Evolutionary conservation across 805 yeast species (phyloP).

Genomic region (Candida fluviatilis): DNA sequence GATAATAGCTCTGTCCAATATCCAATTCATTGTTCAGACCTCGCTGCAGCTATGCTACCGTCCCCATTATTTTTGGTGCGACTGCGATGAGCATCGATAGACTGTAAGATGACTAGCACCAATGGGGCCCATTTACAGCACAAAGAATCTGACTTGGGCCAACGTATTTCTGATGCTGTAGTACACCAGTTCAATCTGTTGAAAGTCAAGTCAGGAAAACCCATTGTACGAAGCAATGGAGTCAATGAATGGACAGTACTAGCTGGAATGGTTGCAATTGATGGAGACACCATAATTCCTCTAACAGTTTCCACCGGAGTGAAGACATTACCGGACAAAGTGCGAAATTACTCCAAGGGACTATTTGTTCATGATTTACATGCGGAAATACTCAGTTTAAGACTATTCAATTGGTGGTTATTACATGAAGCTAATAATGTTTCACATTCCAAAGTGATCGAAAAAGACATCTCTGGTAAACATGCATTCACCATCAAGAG

Average conservation of each 20-base stretch:
- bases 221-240: slow-evolving; percentile 58
- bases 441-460: slow-evolving; percentile 8
- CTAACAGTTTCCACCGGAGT: slow-evolving; percentile 75
- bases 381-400: slow-evolving; percentile 75
- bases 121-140: no score
- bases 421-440: slow-evolving; percentile 42
- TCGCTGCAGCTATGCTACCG: no score
- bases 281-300: slow-evolving; percentile 22
- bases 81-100: no score
- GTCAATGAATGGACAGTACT: slow-evolving; percentile 78
- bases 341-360: slow-evolving; percentile 48
- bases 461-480: slow-evolving; percentile 13
- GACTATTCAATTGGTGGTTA: slow-evolving; percentile 64
- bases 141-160: slow-evolving; percentile 13
- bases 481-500: slow-evolving; percentile 26
- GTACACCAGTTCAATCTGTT: slow-evolving; percentile 25
- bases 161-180: slow-evolving; percentile 22
- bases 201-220: slow-evolving; percentile 48
- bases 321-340: slow-evolving; percentile 62
- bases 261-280: slow-evolving; percentile 60
- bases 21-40: no score
- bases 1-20: no score
- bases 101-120: no score
- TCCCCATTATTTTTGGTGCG: no score
- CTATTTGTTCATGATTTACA: slow-evolving; percentile 78